Evolutionary conservation across 2,329 filamentous ascomycete genomes (phyloP), one percentile per base, ranked within the genome.

Genomic region (Chaetomium sp.): DNA sequence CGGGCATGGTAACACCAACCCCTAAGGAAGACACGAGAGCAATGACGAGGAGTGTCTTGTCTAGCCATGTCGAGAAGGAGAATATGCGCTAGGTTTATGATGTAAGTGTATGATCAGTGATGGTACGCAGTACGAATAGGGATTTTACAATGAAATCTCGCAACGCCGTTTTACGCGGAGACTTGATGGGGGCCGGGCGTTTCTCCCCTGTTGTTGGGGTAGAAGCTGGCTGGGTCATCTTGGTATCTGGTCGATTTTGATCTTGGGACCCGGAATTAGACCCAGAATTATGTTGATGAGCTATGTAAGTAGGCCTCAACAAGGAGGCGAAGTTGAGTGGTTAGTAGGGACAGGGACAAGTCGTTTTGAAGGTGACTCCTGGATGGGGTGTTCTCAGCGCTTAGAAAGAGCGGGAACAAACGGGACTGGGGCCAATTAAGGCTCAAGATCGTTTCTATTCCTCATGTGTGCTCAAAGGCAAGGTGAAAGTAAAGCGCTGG

Each of bases 1-100:
- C 70, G 0, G 86, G 86, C 60, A 87, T 75, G 0, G 85, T 87
- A 29, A 82, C 74, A 58, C 85, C 85, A 2, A 83, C 80, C 45
- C 80, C 83, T 21, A 84, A 77, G 3, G 83, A 83, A 23, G 83
- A 80, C 25, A 85, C 1, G 12, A 77, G 71, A 12, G 83, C 84
- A 12, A 76, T 74, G 3, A 72, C 72, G 66, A 85, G 80, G 31
- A 83, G 75, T 27, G 80, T 54, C 33, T 81, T 78, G 68, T 87
- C 84, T 77, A 80, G 82, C 73, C 76, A 78, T 60, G 78, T 82
- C 19, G 83, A 84, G 75, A 85, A 86, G 7, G 75, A 73, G 67
- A 86, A 87, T 53, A 86, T 79, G n/a, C 72, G 68, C 74, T 74
- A 35, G 13, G 3, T 3, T n/a, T n/a, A n/a, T 10, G 21, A n/a